Evolutionary conservation across 1,139 yeast genomes (phyloP).

Genomic region (Wickerhamiella infanticola): DNA sequence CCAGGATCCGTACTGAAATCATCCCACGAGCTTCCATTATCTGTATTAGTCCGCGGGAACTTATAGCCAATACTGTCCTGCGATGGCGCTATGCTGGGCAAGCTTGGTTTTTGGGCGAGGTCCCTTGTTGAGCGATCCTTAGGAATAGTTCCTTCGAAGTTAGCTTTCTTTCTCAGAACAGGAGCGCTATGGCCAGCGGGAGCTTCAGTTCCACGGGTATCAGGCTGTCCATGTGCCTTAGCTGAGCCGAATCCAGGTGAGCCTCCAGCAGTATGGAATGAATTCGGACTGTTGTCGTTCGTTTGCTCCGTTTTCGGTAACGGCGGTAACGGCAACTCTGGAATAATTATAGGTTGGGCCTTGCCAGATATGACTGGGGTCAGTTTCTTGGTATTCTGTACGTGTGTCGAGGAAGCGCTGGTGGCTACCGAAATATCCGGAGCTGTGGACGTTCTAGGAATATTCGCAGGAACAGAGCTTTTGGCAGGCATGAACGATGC

Average conservation of each 20-base stretch:
- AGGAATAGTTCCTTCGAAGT: neutral
- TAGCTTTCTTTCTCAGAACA: conserved; percentile 1
- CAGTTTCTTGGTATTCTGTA: too few relatives aligned
- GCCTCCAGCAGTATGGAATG: neutral
- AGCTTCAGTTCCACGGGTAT: too few relatives aligned
- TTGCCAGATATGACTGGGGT: too few relatives aligned
- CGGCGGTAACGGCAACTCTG: too few relatives aligned
- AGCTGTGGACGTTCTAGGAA: neutral
- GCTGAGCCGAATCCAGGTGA: neutral
- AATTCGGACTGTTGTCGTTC: neutral
- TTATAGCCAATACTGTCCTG: neutral
- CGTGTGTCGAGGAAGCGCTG: too few relatives aligned
- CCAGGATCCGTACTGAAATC: neutral
- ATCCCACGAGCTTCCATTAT: neutral
- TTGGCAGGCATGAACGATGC: neutral
- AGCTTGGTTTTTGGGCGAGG: conserved; percentile 2
- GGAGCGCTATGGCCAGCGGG: too few relatives aligned
- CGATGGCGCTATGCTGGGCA: neutral
- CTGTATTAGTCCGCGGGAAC: neutral
- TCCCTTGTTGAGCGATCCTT: neutral
- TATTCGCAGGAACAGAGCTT: neutral
- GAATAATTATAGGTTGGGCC: too few relatives aligned
- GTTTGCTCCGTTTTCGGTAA: neutral
- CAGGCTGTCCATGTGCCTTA: too few relatives aligned
- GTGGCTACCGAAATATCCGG: too few relatives aligned